Evolutionary conservation across 192 early-diverging fungal species (phyloP).

Genomic region (Backusella macrospora): DNA sequence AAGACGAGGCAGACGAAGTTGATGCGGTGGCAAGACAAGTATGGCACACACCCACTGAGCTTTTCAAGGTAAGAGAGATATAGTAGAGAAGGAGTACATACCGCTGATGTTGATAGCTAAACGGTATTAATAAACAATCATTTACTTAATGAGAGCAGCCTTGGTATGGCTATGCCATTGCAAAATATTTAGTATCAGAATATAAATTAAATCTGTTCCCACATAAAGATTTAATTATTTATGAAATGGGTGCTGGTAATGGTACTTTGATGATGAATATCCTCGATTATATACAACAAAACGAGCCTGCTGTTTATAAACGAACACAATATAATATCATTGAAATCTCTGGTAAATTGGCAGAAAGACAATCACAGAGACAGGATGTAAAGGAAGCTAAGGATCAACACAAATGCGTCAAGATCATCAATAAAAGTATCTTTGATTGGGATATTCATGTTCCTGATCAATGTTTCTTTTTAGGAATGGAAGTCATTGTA

Average conservation of each 20-base stretch:
- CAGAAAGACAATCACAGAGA: slow-evolving; percentile 62
- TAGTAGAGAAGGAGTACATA: not conserved
- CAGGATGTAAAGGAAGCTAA: slow-evolving; percentile 47
- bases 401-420: slow-evolving; percentile 60
- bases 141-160: slow-evolving; percentile 48
- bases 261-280: slow-evolving; percentile 95
- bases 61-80: slow-evolving; percentile 70
- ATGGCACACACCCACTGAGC: slow-evolving; percentile 98
- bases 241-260: slow-evolving; percentile 96
- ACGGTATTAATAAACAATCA: no score
- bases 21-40: slow-evolving; percentile 84
- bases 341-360: slow-evolving; percentile 89
- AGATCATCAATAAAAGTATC: slow-evolving; percentile 88
- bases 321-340: slow-evolving; percentile 85
- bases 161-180: slow-evolving; percentile 92
- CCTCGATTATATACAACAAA: slow-evolving; percentile 80
- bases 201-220: slow-evolving; percentile 65
- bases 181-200: slow-evolving; percentile 83
- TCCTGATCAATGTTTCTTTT: slow-evolving; percentile 81
- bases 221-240: slow-evolving; percentile 77
- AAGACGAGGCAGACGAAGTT: slow-evolving; percentile 71
- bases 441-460: slow-evolving; percentile 86
- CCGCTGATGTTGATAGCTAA: no score
- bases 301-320: slow-evolving; percentile 79
- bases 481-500: slow-evolving; percentile 97